These are phyloP conservation scores for Trichoderma orchidacearum DNA, from an alignment of 495 filamentous ascomycete genomes.

Conservation along the genomic window DNA sequence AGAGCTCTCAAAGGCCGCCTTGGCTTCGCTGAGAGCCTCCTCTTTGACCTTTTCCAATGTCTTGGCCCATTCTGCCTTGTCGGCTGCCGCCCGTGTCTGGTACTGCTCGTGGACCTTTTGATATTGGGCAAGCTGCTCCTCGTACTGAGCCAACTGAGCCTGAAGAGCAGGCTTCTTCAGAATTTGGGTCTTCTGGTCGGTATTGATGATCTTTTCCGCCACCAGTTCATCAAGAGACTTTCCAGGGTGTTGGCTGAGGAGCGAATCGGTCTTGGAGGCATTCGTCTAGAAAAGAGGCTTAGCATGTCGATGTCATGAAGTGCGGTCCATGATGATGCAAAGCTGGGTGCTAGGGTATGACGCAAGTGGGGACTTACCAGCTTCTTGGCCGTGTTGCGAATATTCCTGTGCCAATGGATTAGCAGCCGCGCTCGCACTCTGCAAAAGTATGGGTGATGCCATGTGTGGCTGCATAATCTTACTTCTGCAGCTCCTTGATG, in stretches of 20 bases:
- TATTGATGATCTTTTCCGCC: conserved; percentile 69
- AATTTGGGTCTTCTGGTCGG: conserved; percentile 79
- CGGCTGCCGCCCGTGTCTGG: conserved; percentile 47
- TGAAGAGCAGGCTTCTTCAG: conserved; percentile 83
- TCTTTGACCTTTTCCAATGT: conserved; percentile 52
- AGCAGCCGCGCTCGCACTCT: conserved; percentile 8
- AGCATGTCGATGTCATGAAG: conserved; percentile 1
- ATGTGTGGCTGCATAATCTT: conserved; percentile 15
- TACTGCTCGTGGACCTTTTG: conserved; percentile 72
- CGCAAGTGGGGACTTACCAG: conserved; percentile 41
- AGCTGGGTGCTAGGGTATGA: background rate
- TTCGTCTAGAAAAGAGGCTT: conserved; percentile 44
- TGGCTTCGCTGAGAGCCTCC: conserved; percentile 41
- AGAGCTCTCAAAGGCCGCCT: conserved; percentile 15
- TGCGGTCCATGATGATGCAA: no score
- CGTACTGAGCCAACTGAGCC: conserved; percentile 55
- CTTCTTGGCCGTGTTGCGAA: conserved; percentile 81
- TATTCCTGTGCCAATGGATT: conserved; percentile 40
- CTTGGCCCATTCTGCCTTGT: conserved; percentile 63
- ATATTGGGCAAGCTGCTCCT: conserved; percentile 74
- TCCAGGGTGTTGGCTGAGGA: conserved; percentile 62
- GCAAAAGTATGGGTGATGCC: background rate
- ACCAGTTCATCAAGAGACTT: conserved; percentile 79
- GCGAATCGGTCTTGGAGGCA: conserved; percentile 61
- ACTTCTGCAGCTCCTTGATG: conserved; percentile 81